Evolutionary conservation across 2,329 filamentous ascomycete species (phyloP), one percentile per base, ranked within the genome.

Genomic region (Bipolaris sorokiniana): DNA sequence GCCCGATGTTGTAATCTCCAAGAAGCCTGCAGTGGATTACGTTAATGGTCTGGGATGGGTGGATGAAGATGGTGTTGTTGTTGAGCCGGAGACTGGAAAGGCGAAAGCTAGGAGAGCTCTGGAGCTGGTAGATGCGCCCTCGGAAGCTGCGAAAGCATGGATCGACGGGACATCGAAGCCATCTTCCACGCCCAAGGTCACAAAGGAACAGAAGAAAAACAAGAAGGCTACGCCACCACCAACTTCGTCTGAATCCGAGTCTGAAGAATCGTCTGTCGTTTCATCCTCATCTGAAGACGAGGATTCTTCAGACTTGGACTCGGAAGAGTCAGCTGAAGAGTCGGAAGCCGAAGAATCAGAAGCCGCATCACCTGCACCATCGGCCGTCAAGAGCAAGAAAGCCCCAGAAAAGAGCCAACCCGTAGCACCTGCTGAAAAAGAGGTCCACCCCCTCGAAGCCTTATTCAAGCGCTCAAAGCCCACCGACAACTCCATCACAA

Each of bases 41-140:
- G 84, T 95, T 38, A 89, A 97, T 51, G 92, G 90, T 20, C 88
- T 90, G 69, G 94, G 94, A 1, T 98, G 95, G 94, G 84, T 97
- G 0, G 89, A 97, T 67, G 85, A 87, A 59, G 81, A 88, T 15
- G 93, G 93, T 5, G 86, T 88, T 53, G 79, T 97, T 1, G 85
- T 96, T 2, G 90, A 96, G 74, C 77, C 75, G 18, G 79, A 80
- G 61, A 75, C 71, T 11, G 70, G 70, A 7, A 76, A 73, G 52
- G 74, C 71, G 18, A 70, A 68, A 36, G 71, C 72, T 22, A 69
- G 66, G 46, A 66, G 74, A 54, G 67, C 70, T 2, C 26, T 75
- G 41, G 72, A 76, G 56, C 61, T 75, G 20, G 73, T 73, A 5
- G 72, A 75, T 40, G 58, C 56, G 15, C 67, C 65, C 13, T 59